A percentile compares a stretch with the other conserved stretches of the same genome.
Evolutionary conservation across 257 asterid species (phyloP).

Genomic region (Agastache rugosa): DNA sequence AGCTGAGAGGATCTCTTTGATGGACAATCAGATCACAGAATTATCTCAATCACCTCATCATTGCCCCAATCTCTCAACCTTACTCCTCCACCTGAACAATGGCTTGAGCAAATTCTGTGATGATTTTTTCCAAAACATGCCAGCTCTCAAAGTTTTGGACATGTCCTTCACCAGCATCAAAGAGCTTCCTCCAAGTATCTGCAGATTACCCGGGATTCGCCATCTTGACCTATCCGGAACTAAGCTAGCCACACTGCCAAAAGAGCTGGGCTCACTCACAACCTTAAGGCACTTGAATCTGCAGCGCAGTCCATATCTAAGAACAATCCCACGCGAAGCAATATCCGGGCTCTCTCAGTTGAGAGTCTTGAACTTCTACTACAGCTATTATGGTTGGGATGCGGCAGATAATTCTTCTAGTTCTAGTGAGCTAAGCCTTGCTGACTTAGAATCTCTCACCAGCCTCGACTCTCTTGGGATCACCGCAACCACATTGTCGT

Average conservation of each 20-base stretch:
- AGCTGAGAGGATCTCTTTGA: slow-evolving; percentile 52
- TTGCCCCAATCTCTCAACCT: slow-evolving; percentile 48
- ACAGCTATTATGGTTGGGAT: slow-evolving; percentile 52
- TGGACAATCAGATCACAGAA: slow-evolving; percentile 53
- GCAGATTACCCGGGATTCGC: slow-evolving; percentile 45
- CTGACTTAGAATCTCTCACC: slow-evolving; percentile 43
- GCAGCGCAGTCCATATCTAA: slow-evolving; percentile 55
- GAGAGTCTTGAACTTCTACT: slow-evolving; percentile 54
- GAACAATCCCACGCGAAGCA: slow-evolving; percentile 44
- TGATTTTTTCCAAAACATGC: slow-evolving; percentile 46
- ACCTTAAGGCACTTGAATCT: slow-evolving; percentile 48
- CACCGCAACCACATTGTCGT: slow-evolving; percentile 41
- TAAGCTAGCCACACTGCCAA: slow-evolving; percentile 48
- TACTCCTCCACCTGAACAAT: slow-evolving; percentile 51
- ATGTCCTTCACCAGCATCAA: slow-evolving; percentile 49
- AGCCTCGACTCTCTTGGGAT: slow-evolving; percentile 52
- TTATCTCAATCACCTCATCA: slow-evolving; percentile 32
- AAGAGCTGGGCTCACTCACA: slow-evolving; percentile 46
- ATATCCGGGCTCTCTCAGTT: slow-evolving; percentile 46
- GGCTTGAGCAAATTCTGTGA: slow-evolving; percentile 44
- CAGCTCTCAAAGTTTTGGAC: slow-evolving; percentile 50
- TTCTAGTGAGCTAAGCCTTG: slow-evolving; percentile 40
- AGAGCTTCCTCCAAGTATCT: slow-evolving; percentile 47
- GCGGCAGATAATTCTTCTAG: slow-evolving; percentile 33
- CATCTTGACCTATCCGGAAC: slow-evolving; percentile 62